These are phyloP conservation scores for Cichorium intybus DNA, from an alignment of 140 eudicot genomes.

Conservation along the genomic window DNA sequence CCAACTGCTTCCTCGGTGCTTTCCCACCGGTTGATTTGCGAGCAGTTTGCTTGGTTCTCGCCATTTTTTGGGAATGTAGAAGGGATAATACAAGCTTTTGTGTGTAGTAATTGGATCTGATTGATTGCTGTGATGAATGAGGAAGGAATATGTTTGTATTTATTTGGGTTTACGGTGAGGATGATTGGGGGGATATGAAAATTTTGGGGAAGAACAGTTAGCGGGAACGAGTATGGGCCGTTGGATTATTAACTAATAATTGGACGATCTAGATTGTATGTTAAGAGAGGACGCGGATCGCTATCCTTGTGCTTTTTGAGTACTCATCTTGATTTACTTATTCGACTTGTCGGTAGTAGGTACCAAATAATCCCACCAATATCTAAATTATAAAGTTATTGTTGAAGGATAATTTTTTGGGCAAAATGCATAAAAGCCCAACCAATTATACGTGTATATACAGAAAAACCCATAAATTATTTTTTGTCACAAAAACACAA, in stretches of 20 bases:
- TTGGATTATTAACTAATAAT: neutral
- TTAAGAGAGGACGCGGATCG: neutral
- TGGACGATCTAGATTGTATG: neutral
- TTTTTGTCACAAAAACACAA: no score
- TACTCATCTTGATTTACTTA: no score
- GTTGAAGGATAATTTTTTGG: no score
- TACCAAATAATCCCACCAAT: no score
- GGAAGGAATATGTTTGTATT: neutral
- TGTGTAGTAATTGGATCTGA: neutral
- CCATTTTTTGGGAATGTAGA: conserved; percentile 17
- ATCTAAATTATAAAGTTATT: no score
- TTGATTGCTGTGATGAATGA: neutral
- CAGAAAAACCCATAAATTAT: no score
- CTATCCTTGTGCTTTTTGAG: neutral
- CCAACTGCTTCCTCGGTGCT: conserved; percentile 40
- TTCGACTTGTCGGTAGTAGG: no score
- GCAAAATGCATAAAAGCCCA: no score
- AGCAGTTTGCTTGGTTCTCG: conserved; percentile 46
- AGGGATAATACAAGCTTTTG: neutral
- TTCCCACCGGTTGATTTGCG: conserved; percentile 48
- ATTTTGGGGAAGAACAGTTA: neutral
- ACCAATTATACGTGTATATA: no score
- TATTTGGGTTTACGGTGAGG: neutral
- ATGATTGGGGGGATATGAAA: conserved; percentile 3
- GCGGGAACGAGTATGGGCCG: neutral